Conservation (phyloP, 495 filamentous ascomycete genomes). For the Neurospora sp. region DNA sequence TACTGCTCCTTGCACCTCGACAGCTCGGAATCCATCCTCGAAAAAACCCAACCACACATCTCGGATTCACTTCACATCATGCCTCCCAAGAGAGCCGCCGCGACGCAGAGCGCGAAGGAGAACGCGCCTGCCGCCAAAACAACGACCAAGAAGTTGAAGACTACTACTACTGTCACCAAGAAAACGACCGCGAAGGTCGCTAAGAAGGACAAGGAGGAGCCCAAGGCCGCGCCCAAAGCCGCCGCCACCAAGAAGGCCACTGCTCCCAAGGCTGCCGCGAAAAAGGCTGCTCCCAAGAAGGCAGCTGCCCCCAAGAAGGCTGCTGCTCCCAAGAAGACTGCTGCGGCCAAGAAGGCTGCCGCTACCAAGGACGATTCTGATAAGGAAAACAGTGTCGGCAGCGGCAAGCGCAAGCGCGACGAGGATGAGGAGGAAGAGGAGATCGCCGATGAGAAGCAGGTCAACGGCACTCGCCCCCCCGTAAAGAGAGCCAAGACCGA, state of each 20-base stretch:
- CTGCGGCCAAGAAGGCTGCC: background rate
- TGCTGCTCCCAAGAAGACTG: slow-evolving; percentile 4
- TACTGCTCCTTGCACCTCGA: background rate
- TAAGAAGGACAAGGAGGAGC: slow-evolving; percentile 12
- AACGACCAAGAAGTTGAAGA: slow-evolving; percentile 28
- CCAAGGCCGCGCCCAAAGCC: slow-evolving; percentile 21
- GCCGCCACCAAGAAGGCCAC: slow-evolving; percentile 14
- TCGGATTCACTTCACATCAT: slow-evolving; percentile 13
- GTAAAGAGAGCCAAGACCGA: background rate
- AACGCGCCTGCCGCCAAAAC: slow-evolving; percentile 7
- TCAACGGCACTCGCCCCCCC: background rate
- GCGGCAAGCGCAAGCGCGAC: slow-evolving; percentile 17
- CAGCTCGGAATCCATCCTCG: background rate
- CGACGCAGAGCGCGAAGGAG: slow-evolving; percentile 5
- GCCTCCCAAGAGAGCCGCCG: slow-evolving; percentile 19
- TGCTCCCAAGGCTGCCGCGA: slow-evolving; percentile 9
- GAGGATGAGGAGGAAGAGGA: slow-evolving; percentile 7
- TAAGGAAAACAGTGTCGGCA: slow-evolving; percentile 22
- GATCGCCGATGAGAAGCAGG: slow-evolving; percentile 2
- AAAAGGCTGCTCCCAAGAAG: slow-evolving; percentile 19
- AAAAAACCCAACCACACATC: background rate
- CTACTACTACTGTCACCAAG: slow-evolving; percentile 2
- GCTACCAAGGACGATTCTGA: slow-evolving; percentile 14
- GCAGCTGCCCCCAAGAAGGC: slow-evolving; percentile 29
- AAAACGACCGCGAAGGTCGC: slow-evolving; percentile 6